Evolutionary conservation across 2,329 filamentous ascomycete genomes (phyloP).

Genomic region (Lasiodiplodia gonubiensis): DNA sequence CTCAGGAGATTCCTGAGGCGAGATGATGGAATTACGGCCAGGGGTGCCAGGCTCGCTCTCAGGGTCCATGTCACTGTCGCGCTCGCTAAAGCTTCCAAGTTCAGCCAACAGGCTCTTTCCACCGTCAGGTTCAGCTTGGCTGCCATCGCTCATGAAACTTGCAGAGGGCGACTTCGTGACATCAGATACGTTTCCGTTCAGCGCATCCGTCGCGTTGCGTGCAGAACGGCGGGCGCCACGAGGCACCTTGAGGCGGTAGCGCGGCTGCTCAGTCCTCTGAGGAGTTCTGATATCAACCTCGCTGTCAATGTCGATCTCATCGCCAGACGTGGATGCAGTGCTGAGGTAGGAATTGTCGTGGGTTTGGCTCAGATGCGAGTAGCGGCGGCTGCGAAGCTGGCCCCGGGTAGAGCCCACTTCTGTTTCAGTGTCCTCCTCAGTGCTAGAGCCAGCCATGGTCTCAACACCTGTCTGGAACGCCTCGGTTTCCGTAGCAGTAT

Average conservation of each 20-base stretch:
- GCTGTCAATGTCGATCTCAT: conserved; percentile 70
- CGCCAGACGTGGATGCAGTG: conserved; percentile 85
- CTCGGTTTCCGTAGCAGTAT: conserved; percentile 80
- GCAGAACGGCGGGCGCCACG: conserved; percentile 60
- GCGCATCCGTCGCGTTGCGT: conserved; percentile 60
- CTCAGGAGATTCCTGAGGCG: conserved; percentile 25
- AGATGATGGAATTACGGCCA: conserved; percentile 20
- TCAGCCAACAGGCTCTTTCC: conserved; percentile 90
- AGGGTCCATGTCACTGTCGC: conserved; percentile 66
- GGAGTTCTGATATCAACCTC: conserved; percentile 66
- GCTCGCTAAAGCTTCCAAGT: conserved; percentile 78
- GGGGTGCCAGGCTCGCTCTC: conserved; percentile 39
- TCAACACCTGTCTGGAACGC: conserved; percentile 95
- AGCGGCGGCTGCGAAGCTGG: conserved; percentile 44
- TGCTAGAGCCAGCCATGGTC: conserved; percentile 70
- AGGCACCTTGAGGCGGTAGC: conserved; percentile 74
- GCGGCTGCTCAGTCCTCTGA: conserved; percentile 66
- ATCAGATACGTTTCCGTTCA: conserved; percentile 59
- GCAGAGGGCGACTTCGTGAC: conserved; percentile 61
- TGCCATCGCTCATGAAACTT: conserved; percentile 55
- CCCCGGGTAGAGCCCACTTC: conserved; percentile 59
- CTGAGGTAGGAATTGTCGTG: conserved; percentile 77
- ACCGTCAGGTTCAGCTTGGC: conserved; percentile 53
- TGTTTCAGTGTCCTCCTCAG: conserved; percentile 84
- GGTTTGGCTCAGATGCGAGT: conserved; percentile 52